These are phyloP conservation scores for Aspergillus melleus DNA, from an alignment of 2,329 filamentous ascomycete genomes.

Conservation along the genomic window DNA sequence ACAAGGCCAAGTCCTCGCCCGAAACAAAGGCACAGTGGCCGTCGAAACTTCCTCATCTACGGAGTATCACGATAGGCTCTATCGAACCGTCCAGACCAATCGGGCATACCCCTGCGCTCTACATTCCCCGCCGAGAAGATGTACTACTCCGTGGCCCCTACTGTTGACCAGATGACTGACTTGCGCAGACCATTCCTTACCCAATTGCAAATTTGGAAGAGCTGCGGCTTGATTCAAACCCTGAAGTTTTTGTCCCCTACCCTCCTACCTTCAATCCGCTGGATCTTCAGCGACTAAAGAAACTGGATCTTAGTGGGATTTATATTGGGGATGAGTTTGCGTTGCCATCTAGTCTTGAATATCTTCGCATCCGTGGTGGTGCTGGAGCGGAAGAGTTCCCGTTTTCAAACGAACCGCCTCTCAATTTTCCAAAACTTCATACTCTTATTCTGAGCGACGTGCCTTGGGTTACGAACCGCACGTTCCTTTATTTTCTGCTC, in stretches of 20 bases:
- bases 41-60: constrained; percentile 30
- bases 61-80: constrained; percentile 27
- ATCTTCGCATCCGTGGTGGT: constrained; percentile 29
- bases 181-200: constrained; percentile 14
- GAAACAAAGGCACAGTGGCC: constrained; percentile 22
- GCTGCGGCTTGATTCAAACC: constrained; percentile 31
- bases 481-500: constrained; percentile 17
- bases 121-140: constrained; percentile 15
- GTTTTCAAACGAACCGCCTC: constrained; percentile 9
- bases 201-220: constrained; percentile 34
- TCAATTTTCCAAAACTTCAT: constrained; percentile 26
- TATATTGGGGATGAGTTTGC: constrained; percentile 18
- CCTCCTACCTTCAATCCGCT: constrained; percentile 15
- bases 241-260: constrained; percentile 19
- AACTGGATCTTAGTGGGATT: constrained; percentile 30
- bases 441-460: constrained; percentile 31
- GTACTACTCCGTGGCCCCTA: neutral
- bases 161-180: neutral
- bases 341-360: constrained; percentile 31
- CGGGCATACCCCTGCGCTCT: constrained; percentile 17
- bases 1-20: constrained; percentile 20
- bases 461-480: constrained; percentile 21
- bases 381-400: constrained; percentile 13
- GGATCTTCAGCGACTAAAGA: constrained; percentile 25
- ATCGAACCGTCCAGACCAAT: constrained; percentile 13